phyloP scores from a whole-genome alignment of 805 yeast species.

The Ogataea methanolica region DNA sequence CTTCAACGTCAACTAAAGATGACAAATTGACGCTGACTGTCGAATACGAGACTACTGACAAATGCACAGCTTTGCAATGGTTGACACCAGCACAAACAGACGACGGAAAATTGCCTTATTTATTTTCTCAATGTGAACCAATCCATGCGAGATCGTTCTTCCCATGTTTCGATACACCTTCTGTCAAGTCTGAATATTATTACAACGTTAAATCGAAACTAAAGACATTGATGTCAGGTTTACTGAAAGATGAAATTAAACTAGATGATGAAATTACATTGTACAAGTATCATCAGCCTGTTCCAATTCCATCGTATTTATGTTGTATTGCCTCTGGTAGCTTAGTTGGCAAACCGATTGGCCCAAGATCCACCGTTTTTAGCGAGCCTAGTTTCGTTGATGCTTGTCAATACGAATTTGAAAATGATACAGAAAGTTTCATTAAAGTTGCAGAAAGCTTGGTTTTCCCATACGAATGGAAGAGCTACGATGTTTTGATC shows the following conservation, averaged over 20 bases:
- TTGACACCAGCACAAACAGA: slow-evolving; percentile 68
- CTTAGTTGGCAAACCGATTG: slow-evolving; percentile 59
- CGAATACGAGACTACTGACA: slow-evolving; percentile 62
- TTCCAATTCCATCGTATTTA: slow-evolving; percentile 83
- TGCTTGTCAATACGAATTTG: slow-evolving; percentile 74
- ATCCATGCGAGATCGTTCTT: slow-evolving; percentile 84
- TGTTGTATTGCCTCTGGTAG: slow-evolving; percentile 86
- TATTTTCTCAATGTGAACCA: slow-evolving; percentile 89
- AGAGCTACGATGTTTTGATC: slow-evolving; percentile 72
- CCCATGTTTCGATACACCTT: slow-evolving; percentile 91
- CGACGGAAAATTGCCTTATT: slow-evolving; percentile 62
- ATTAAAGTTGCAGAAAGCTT: slow-evolving; percentile 71
- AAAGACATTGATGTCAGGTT: slow-evolving; percentile 73
- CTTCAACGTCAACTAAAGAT: slow-evolving; percentile 1
- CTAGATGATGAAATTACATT: slow-evolving; percentile 24
- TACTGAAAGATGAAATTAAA: slow-evolving; percentile 23
- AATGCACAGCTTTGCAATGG: slow-evolving; percentile 86
- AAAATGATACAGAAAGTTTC: slow-evolving; percentile 75
- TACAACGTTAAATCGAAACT: slow-evolving; percentile 58
- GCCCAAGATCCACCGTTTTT: slow-evolving; percentile 83
- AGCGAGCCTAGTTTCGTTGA: slow-evolving; percentile 68
- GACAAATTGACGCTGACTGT: slow-evolving; percentile 32
- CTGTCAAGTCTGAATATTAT: slow-evolving; percentile 63
- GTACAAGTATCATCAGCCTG: slow-evolving; percentile 61
- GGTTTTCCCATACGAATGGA: slow-evolving; percentile 81